phyloP scores from a whole-genome alignment of 345 rosid genomes.

The Ailanthus altissimus region DNA sequence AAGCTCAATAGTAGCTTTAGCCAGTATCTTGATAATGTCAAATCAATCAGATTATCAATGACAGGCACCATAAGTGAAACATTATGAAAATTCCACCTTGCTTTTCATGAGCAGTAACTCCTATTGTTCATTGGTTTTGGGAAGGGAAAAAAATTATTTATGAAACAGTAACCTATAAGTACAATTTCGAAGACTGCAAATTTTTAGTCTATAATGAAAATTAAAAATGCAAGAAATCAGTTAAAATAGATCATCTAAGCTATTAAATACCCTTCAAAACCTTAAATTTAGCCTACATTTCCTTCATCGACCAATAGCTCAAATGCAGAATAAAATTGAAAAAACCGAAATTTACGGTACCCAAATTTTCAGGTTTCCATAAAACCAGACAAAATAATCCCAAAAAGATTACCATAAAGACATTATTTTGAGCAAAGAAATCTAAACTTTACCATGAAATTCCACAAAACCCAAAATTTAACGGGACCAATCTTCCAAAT shows the following conservation, averaged over 20 bases:
- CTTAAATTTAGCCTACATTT: conserved; percentile 6
- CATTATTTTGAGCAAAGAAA: neutral
- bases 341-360: neutral
- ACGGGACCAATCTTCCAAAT: neutral
- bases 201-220: neutral
- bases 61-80: neutral
- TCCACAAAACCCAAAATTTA: neutral
- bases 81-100: neutral
- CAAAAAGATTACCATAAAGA: neutral
- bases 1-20: neutral
- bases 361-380: neutral
- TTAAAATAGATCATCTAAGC: neutral
- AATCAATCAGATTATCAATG: neutral
- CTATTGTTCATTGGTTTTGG: neutral
- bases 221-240: neutral
- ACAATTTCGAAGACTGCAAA: neutral
- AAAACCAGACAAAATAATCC: neutral
- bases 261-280: neutral
- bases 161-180: neutral
- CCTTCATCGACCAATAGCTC: neutral
- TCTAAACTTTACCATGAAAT: neutral
- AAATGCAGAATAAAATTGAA: neutral
- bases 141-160: neutral
- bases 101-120: neutral
- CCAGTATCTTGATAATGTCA: neutral